Evolutionary conservation across 2,329 filamentous ascomycete species (phyloP), one percentile per base, ranked within the genome.

Genomic region (Colletotrichum simmondsii): DNA sequence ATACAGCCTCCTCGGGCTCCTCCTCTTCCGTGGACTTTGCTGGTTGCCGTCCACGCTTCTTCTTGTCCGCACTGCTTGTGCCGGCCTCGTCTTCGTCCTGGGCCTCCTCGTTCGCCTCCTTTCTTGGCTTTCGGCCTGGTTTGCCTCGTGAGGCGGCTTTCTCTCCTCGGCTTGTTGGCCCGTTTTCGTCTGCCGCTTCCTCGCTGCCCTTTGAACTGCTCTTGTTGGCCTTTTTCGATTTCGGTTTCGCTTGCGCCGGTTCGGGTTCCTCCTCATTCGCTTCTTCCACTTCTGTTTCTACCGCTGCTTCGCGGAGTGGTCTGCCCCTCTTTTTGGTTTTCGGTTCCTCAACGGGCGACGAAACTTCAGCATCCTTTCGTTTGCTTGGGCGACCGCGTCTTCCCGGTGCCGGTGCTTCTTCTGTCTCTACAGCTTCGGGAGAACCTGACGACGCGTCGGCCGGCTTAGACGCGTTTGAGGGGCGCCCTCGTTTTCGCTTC

Each of bases 401-500:
- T 64, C 58, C 58, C 66, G 49, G 75, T 42, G 46, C 79, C 79
- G 58, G 65, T 76, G 1, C 77, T 75, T 7, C 77, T 52, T 67
- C 61, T 28, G 75, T 67, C 49, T 78, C 75, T 52, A 46, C 42
- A 53, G 74, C 66, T 58, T 61, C 74, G 54, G 56, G 76, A 76
- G 60, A 77, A 78, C 77, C 78, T 78, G 80, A 71, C 75, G 72
- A 72, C 61, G 54, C 68, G 74, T 68, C 66, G 37, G 67, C 70
- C 30, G 79, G 71, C 74, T 79, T 82, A 68, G 82, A 82, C 83
- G 84, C 84, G 84, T 83, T 83, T 37, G 82, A 77, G 14, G 81
- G 83, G 53, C 82, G 81, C 66, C 83, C 83, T 78, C 85, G 85
- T 77, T 85, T 86, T 75, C 85, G 85, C 75, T 83, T 84, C 65